Percentiles rank a stretch among this genome's conserved stretches.
These are phyloP conservation scores for Kazachstania psychrophila DNA, from an alignment of 805 yeast genomes.

Conservation along the genomic window DNA sequence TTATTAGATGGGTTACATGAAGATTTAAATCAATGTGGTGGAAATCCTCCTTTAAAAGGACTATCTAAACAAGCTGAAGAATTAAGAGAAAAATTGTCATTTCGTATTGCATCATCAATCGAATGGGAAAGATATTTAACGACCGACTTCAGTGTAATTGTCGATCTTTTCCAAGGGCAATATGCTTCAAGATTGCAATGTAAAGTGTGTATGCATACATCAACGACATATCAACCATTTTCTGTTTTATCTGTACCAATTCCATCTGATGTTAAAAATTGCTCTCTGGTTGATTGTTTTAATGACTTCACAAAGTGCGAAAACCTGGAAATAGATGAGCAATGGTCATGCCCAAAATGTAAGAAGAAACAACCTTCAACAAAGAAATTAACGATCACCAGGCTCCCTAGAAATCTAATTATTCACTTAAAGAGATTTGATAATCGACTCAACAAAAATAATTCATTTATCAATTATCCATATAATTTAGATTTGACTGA, in stretches of 20 bases:
- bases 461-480: slow-evolving; percentile 62
- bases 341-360: slow-evolving; percentile 80
- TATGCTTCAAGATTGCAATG: slow-evolving; percentile 71
- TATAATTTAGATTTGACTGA: slow-evolving; percentile 53
- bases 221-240: slow-evolving; percentile 82
- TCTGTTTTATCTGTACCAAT: slow-evolving; percentile 75
- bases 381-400: slow-evolving; percentile 63
- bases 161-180: slow-evolving; percentile 84
- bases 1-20: slow-evolving; percentile 86
- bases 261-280: slow-evolving; percentile 36
- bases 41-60: slow-evolving; percentile 44
- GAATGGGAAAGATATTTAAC: slow-evolving; percentile 90
- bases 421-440: slow-evolving; percentile 80
- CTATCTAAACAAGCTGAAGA: slow-evolving; percentile 65
- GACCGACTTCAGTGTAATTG: slow-evolving; percentile 71
- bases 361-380: slow-evolving; percentile 52
- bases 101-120: slow-evolving; percentile 74
- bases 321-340: slow-evolving; percentile 65
- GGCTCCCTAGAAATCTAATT: slow-evolving; percentile 70
- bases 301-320: slow-evolving; percentile 72
- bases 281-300: slow-evolving; percentile 54
- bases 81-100: slow-evolving; percentile 59
- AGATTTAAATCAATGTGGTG: slow-evolving; percentile 67
- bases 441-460: slow-evolving; percentile 39
- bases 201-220: slow-evolving; percentile 60